Conservation (phyloP, 2,329 filamentous ascomycete genomes). For the Paracamarosporium sp. region DNA sequence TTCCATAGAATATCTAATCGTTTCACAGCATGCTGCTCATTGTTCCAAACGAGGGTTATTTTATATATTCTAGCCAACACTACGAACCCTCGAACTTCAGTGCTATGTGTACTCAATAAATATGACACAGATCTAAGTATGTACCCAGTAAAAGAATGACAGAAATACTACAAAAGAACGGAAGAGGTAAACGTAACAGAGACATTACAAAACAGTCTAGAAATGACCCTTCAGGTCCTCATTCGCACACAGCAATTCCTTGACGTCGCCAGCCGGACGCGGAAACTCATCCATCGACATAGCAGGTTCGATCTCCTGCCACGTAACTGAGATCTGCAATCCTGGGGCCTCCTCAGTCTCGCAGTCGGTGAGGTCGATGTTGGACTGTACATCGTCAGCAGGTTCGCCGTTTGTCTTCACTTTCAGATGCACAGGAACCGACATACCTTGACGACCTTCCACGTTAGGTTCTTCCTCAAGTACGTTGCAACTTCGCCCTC, state of each 20-base stretch:
- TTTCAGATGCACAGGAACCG: neutral
- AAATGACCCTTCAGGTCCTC: slow-evolving; percentile 4
- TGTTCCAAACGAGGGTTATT: too few species aligned
- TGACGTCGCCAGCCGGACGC: slow-evolving; percentile 39
- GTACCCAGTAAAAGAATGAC: too few species aligned
- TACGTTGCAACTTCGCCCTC: slow-evolving; percentile 28
- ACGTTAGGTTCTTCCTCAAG: slow-evolving; percentile 28
- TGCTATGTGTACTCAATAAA: too few species aligned
- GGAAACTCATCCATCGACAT: slow-evolving; percentile 45
- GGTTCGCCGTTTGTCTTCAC: neutral
- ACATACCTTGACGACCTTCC: slow-evolving; percentile 32
- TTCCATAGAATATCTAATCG: too few species aligned
- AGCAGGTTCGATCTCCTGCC: slow-evolving; percentile 47
- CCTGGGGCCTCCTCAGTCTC: slow-evolving; percentile 36
- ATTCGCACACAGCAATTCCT: slow-evolving; percentile 20
- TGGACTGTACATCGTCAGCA: slow-evolving; percentile 32
- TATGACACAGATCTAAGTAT: too few species aligned
- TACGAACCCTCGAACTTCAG: too few species aligned
- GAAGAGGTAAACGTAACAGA: too few species aligned
- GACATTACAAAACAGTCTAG: too few species aligned
- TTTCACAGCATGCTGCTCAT: too few species aligned
- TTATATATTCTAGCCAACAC: too few species aligned
- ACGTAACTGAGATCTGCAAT: slow-evolving; percentile 49
- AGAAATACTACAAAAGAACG: too few species aligned
- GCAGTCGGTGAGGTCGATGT: slow-evolving; percentile 17